Evolutionary conservation across 2,329 filamentous ascomycete species (phyloP), one percentile per base, ranked within the genome.

Genomic region (Scleromitrula shiraiana): DNA sequence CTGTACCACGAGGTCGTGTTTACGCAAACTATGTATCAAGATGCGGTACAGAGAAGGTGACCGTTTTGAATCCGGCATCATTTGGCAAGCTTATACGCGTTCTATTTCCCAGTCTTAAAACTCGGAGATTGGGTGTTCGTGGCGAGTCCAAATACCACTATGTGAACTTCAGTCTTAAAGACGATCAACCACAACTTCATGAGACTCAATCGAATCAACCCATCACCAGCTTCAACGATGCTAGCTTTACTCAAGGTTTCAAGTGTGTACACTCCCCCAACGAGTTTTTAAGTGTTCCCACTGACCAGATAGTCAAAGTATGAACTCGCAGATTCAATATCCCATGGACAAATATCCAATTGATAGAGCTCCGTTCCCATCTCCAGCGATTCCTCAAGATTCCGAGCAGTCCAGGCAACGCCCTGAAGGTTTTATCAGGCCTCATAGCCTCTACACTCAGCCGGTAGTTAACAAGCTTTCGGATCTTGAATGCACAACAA

Each of bases 71-170:
- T 62, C 93, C 93, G 35, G 93, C 93, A 8, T 97, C 91, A 23
- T 98, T 98, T 67, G 93, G 93, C 49, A 98, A 98, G 67, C 78
- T 98, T 36, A 93, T 98, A 27, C 82, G 93, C 26, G 91, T 98
- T 32, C 85, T 98, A 43, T 98, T 97, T 59, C 91, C 93, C 0
- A 91, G 90, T 35, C 83, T 98, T 19, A 91, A 95, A 68, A 98
- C 93, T 26, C 78, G 93, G 50, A 80, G 93, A 55, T 74, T 98
- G 10, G 93, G 93, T 53, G 90, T 97, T 39, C 82, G 93, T 45
- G 93, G 93, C 55, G 91, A 97, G 69, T 98, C 93, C 12, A 98
- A 98, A 65, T 98, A 98, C 65, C 93, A 98, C 67, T 98, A 98
- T 61, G 80, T 83, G 39, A 82, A 82, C 61, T 84, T 84, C 59